A percentile compares a stretch with the other conserved stretches of the same genome.
Evolutionary conservation across 2,329 filamentous ascomycete genomes (phyloP).

Genomic region (Verticillium zaregamsianum): DNA sequence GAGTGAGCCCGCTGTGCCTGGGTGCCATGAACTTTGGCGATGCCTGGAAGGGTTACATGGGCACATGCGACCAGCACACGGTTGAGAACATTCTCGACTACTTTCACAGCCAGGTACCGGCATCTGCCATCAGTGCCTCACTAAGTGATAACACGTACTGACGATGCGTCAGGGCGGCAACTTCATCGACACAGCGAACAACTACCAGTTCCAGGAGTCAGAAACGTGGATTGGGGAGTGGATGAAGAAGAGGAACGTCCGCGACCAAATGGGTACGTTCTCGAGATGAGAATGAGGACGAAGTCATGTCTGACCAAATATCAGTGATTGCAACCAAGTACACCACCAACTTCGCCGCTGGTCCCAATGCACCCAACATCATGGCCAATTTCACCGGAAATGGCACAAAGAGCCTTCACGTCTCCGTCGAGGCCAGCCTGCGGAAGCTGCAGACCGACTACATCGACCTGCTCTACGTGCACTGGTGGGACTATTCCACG

Average conservation of each 20-base stretch:
- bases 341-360: conserved; percentile 52
- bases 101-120: conserved; percentile 51
- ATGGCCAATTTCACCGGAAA: conserved; percentile 55
- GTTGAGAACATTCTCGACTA: conserved; percentile 63
- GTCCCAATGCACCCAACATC: conserved; percentile 34
- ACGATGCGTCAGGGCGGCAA: conserved; percentile 47
- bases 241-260: conserved; percentile 60
- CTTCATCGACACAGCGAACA: conserved; percentile 69
- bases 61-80: conserved; percentile 58
- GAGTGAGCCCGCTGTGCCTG: conserved; percentile 64
- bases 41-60: conserved; percentile 53
- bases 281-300: neutral
- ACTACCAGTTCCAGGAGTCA: conserved; percentile 60
- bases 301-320: neutral
- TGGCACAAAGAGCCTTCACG: conserved; percentile 55
- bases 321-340: conserved; percentile 67
- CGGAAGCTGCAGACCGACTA: conserved; percentile 63
- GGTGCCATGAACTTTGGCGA: conserved; percentile 64
- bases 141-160: neutral
- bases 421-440: conserved; percentile 52
- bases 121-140: neutral
- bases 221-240: conserved; percentile 68
- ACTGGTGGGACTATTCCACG: conserved; percentile 67
- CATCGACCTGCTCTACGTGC: conserved; percentile 62
- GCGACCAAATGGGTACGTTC: conserved; percentile 57